Conservation (phyloP, 148 eudicot species). For the Camellia lanceoleosa region DNA sequence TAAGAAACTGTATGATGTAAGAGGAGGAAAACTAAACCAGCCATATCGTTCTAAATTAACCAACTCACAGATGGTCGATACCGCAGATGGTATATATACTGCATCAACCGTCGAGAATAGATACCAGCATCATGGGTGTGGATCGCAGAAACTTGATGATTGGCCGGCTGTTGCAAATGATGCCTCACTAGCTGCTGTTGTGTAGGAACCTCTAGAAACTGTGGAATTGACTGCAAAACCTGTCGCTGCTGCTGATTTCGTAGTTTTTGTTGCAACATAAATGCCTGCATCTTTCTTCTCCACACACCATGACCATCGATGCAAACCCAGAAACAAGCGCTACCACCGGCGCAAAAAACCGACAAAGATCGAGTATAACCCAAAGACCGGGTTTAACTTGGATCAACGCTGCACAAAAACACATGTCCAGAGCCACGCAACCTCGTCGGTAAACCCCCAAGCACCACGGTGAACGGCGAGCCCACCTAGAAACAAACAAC, state of each 20-base stretch:
- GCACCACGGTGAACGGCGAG: no score
- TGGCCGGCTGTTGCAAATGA: conserved; percentile 14
- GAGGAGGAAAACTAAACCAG: neutral
- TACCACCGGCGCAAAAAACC: no score
- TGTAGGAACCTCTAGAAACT: conserved; percentile 14
- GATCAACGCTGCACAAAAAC: no score
- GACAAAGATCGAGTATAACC: no score
- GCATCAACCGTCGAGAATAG: conserved; percentile 31
- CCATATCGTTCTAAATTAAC: conserved; percentile 3
- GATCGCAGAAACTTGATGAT: neutral
- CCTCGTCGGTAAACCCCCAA: no score
- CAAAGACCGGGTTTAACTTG: no score
- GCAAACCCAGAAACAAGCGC: no score
- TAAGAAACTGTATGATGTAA: neutral
- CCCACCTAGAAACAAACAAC: no score
- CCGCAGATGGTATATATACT: conserved; percentile 24
- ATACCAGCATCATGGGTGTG: conserved; percentile 15
- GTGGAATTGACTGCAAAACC: conserved; percentile 7
- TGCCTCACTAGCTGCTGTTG: conserved; percentile 20
- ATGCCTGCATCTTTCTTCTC: no score
- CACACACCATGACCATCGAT: no score
- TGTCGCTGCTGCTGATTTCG: conserved; percentile 18
- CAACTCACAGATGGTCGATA: conserved; percentile 42
- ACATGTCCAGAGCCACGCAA: no score
- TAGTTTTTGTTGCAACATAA: conserved; percentile 17